These are phyloP conservation scores for Leccinum uliginosum DNA, from an alignment of 768 basidiomycete genomes.

Conservation along the genomic window DNA sequence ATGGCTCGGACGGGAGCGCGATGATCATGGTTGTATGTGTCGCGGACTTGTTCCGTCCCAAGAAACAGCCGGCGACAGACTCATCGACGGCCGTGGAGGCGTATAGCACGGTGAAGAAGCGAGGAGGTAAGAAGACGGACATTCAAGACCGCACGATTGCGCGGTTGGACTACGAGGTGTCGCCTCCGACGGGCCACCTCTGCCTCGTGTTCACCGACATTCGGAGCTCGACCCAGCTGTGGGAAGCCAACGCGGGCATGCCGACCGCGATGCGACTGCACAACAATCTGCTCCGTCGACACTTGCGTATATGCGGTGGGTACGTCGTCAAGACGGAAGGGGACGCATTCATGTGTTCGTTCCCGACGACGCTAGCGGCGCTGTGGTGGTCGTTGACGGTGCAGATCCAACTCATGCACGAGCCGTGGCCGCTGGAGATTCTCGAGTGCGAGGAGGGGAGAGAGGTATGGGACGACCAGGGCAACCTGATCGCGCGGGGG, in stretches of 20 bases:
- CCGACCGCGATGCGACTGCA: constrained; percentile 88
- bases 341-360: constrained; percentile 98
- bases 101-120: constrained; percentile 28
- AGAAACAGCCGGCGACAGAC: constrained; percentile 36
- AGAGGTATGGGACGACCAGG: constrained; percentile 62
- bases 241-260: constrained; percentile 97
- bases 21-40: constrained; percentile 98
- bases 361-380: constrained; percentile 82
- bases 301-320: constrained; percentile 85
- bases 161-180: constrained; percentile 72
- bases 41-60: constrained; percentile 66
- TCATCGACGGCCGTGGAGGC: constrained; percentile 36
- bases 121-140: constrained; percentile 41
- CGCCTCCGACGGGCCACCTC: constrained; percentile 80
- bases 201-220: constrained; percentile 98
- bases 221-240: constrained; percentile 91
- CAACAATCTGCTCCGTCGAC: constrained; percentile 79
- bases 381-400: constrained; percentile 88
- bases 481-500: constrained; percentile 74
- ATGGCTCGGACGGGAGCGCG: constrained; percentile 87
- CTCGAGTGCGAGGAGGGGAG: constrained; percentile 90
- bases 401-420: constrained; percentile 75
- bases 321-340: constrained; percentile 99
- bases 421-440: constrained; percentile 91
- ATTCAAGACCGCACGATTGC: constrained; percentile 54